Conservation (phyloP, 2,329 filamentous ascomycete species). For the Pseudogymnoascus sp. region DNA sequence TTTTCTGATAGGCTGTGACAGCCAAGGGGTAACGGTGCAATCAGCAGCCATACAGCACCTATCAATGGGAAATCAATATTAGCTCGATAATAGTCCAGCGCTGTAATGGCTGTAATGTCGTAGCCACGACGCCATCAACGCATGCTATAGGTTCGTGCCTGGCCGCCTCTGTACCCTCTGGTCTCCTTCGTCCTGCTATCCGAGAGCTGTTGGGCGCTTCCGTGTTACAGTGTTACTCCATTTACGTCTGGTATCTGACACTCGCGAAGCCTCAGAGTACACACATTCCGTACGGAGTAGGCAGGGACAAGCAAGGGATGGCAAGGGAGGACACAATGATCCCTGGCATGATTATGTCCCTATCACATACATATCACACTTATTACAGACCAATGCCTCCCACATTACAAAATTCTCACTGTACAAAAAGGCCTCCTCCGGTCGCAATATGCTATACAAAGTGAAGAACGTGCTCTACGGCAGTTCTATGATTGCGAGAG, state of each 20-base stretch:
- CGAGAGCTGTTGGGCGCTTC: background rate
- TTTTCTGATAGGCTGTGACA: slow-evolving; percentile 2
- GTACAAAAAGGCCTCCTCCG: background rate
- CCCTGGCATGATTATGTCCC: slow-evolving; percentile 7
- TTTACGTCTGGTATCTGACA: background rate
- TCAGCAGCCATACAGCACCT: background rate
- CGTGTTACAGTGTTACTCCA: background rate
- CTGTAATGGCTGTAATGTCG: background rate
- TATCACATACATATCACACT: slow-evolving; percentile 1
- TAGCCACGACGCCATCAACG: background rate
- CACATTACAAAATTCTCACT: background rate
- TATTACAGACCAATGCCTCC: background rate
- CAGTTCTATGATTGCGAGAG: background rate
- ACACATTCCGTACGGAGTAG: background rate
- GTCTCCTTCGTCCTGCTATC: background rate
- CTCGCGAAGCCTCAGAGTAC: background rate
- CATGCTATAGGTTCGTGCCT: slow-evolving; percentile 5
- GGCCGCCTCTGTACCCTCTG: background rate
- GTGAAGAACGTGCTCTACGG: background rate
- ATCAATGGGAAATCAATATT: background rate
- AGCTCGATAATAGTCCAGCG: background rate
- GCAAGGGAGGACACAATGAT: background rate
- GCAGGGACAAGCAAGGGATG: slow-evolving; percentile 1
- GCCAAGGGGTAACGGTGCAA: background rate
- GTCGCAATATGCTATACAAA: background rate